Evolutionary conservation across 495 filamentous ascomycete species (phyloP).

Genomic region (Trichoderma parareesei): DNA sequence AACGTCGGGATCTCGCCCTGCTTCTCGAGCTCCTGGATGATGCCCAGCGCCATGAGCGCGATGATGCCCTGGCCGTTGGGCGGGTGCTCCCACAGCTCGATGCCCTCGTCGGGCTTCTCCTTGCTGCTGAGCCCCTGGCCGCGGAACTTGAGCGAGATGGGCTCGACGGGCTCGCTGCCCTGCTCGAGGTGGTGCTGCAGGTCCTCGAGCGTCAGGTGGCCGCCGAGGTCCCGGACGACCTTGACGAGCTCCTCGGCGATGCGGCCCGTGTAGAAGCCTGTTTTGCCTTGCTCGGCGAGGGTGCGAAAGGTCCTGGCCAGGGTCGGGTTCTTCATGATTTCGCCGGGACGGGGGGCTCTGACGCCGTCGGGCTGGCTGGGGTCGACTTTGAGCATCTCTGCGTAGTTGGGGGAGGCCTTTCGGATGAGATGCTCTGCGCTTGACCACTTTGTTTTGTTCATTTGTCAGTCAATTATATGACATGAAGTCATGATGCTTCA

Average conservation of each 20-base stretch:
- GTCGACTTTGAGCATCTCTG: slow-evolving; percentile 76
- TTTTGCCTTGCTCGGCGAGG: slow-evolving; percentile 72
- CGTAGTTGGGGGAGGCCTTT: slow-evolving; percentile 69
- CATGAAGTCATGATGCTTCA: background rate
- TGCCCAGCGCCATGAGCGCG: slow-evolving; percentile 86
- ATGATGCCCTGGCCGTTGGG: slow-evolving; percentile 98
- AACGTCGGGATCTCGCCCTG: slow-evolving; percentile 63
- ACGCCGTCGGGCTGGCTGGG: slow-evolving; percentile 51
- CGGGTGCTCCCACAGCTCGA: slow-evolving; percentile 92
- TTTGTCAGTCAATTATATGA: background rate
- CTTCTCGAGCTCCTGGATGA: slow-evolving; percentile 77
- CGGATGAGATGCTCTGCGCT: slow-evolving; percentile 51
- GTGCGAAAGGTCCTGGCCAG: slow-evolving; percentile 76
- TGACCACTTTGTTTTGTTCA: slow-evolving; percentile 58
- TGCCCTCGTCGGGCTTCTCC: slow-evolving; percentile 13
- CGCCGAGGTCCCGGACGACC: slow-evolving; percentile 67
- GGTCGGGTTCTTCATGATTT: slow-evolving; percentile 78
- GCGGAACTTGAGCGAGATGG: slow-evolving; percentile 71
- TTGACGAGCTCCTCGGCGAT: slow-evolving; percentile 74
- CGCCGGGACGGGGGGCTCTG: slow-evolving; percentile 69
- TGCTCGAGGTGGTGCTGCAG: slow-evolving; percentile 62
- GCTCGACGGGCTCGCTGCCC: slow-evolving; percentile 69
- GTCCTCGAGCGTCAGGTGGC: slow-evolving; percentile 71
- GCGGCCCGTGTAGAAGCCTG: slow-evolving; percentile 82
- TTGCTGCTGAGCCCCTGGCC: slow-evolving; percentile 48